Evolutionary conservation across 2,329 filamentous ascomycete genomes (phyloP).

Genomic region (Phyllosticta capitalensis): DNA sequence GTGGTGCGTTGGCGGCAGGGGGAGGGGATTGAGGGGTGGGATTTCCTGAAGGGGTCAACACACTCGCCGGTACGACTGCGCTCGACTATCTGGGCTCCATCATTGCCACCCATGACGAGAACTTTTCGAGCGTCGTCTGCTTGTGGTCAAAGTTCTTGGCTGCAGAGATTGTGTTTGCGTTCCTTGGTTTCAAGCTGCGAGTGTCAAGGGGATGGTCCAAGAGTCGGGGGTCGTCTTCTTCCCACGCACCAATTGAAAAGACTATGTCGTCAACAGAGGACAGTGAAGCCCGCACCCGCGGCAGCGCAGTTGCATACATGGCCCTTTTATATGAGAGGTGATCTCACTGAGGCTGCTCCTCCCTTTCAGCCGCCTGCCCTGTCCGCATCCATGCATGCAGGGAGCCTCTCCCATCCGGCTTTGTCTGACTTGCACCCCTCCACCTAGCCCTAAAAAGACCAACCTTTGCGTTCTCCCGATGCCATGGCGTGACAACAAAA

Average conservation of each 20-base stretch:
- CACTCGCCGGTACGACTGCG: not conserved
- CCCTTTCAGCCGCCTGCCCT: not conserved
- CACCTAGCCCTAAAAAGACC: not conserved
- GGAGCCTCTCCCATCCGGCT: not conserved
- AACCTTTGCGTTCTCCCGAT: not conserved
- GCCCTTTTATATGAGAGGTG: not conserved
- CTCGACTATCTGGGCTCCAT: not conserved
- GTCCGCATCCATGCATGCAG: not conserved
- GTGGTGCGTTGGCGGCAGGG: no score
- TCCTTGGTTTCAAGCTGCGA: not conserved
- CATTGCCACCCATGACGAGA: not conserved
- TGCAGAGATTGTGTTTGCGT: not conserved
- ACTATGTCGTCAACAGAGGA: not conserved
- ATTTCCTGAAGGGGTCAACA: no score
- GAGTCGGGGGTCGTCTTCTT: no score
- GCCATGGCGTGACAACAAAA: not conserved
- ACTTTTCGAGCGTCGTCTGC: not conserved
- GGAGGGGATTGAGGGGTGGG: no score
- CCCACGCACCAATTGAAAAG: no score
- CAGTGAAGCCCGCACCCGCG: not conserved
- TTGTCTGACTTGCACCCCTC: not conserved
- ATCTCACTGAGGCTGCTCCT: not conserved
- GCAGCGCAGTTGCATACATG: not conserved
- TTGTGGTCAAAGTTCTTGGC: not conserved
- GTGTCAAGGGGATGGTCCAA: no score